Evolutionary conservation across 305 asterid genomes (phyloP), one percentile per base, ranked within the genome.

Genomic region (Fraxinus sp.): DNA sequence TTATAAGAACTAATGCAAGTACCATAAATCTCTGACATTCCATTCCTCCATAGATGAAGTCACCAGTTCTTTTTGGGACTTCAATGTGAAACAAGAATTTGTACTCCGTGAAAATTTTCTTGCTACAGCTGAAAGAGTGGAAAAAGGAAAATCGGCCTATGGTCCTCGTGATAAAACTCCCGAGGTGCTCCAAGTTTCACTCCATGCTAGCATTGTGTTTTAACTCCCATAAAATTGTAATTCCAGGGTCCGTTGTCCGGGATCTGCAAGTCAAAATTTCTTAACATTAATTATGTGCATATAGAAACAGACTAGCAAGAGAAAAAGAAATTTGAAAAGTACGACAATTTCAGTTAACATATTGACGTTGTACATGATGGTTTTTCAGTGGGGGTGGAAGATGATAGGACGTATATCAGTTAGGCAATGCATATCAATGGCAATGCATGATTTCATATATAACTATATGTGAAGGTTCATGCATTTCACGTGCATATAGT

Each of bases 181-280:
- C 97, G 87, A 2, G 99, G 97, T 0, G 96, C 86, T 59, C 98
- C 99, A 0, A 96, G 89, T 78, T 93, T 96, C 81, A 96, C 89
- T 22, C 98, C 97, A 26, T 91, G 89, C 97, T 88, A 5, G 77
- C 91, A 0, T 97, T 92, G 79, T 93, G 98, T 83, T 93, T 94
- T 4, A 86, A 93, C 98, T 0, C 98, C 99, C 98, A 94, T 93
- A 79, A 96, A 96, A 62, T 96, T 96, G 91, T 91, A 96, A 85
- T 96, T 96, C 98, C 99, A 96, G 2, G 98, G 92, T n/a, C n/a
- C n/a, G n/a, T n/a, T n/a, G n/a, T n/a, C n/a, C n/a, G n/a, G n/a
- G n/a, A n/a, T n/a, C n/a, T n/a, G n/a, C 46, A 79, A 76, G n/a
- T 13, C 55, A 44, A 44, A 44, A n/a, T 44, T 44, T 44, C 55